phyloP scores from a whole-genome alignment of 2,329 filamentous ascomycete genomes.

The Phyllosticta citribraziliensis region DNA sequence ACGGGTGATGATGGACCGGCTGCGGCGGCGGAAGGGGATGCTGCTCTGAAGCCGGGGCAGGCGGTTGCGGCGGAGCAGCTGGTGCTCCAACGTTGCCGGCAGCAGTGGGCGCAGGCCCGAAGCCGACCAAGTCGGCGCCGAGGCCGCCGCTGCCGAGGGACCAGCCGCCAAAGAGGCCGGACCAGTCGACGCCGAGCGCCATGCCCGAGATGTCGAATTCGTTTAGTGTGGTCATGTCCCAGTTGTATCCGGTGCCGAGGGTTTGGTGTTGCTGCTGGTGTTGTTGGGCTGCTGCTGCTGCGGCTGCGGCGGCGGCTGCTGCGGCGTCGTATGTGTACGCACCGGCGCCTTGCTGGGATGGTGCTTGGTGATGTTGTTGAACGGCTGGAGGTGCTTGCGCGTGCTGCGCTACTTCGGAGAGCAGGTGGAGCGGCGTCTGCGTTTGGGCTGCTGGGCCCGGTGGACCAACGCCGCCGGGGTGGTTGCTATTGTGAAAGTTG shows the following conservation, averaged over 20 bases:
- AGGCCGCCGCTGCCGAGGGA: not conserved
- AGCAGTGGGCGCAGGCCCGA: not conserved
- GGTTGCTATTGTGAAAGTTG: not conserved
- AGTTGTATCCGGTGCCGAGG: not conserved
- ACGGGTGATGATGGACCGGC: not conserved
- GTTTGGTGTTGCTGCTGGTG: not conserved
- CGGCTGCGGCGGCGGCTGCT: not conserved
- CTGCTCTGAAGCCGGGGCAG: too few relatives aligned
- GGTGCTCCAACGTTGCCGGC: not conserved
- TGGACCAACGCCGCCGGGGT: not conserved
- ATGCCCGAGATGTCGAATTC: conserved; percentile 5
- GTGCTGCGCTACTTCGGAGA: conserved; percentile 28
- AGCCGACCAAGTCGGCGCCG: not conserved
- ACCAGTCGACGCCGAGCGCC: conserved; percentile 7
- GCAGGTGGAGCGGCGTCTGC: conserved; percentile 28
- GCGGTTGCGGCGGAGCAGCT: too few relatives aligned
- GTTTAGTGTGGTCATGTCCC: not conserved
- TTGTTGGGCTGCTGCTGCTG: not conserved
- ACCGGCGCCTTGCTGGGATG: not conserved
- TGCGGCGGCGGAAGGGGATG: too few relatives aligned
- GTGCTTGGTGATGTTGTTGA: conserved; percentile 1
- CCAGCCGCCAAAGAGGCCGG: conserved; percentile 2
- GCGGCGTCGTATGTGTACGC: not conserved
- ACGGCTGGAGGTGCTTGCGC: conserved; percentile 4
- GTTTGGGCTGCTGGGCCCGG: conserved; percentile 14